Evolutionary conservation across 768 basidiomycete species (phyloP), one percentile per base, ranked within the genome.

Genomic region (Sporobolomyces pararoseus): DNA sequence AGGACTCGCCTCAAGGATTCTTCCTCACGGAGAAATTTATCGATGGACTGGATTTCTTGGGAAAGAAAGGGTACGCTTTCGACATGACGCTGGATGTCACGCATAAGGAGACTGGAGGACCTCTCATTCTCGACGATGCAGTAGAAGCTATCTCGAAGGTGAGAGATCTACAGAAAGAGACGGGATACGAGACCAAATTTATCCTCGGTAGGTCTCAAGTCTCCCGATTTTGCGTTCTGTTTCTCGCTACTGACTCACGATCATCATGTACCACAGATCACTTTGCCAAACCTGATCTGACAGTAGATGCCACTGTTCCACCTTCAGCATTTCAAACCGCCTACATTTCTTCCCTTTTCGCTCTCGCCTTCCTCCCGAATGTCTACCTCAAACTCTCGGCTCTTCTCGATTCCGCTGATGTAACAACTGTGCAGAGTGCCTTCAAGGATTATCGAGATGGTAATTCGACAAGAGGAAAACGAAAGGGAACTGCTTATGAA

Each of bases 361-460:
- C 68, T 19, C 65, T 73, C 62, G 63, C 68, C 7, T 68, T 73
- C 37, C 47, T 73, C 37, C 62, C 72, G 7, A 34, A 63, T 39
- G 57, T 57, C 13, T 60, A 62, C 62, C 62, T 73, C 65, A 73
- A 73, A 44, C 68, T 73, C 21, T 73, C 72, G 3, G 72, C 55
- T 1, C 49, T 73, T 1, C 65, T 73, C n/a, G 65, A 69, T 27
- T 69, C 57, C 3, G 53, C 64, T 1, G 65, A 63, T 27, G 49
- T 27, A 4, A 16, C 52, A 23, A 66, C 65, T 13, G 62, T 66
- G 2, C 25, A 25, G 0, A 27, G 13, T 7, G 72, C 72, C 3
- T 73, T 73, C 17, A 52, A 17, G 3, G 68, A 66, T 19, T 70
- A 49, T 54, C 25, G 42, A 12, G 42, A 17, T 0, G 44, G 53